Evolutionary conservation across 2,329 filamentous ascomycete species (phyloP).

Genomic region (Didymella pinodella): DNA sequence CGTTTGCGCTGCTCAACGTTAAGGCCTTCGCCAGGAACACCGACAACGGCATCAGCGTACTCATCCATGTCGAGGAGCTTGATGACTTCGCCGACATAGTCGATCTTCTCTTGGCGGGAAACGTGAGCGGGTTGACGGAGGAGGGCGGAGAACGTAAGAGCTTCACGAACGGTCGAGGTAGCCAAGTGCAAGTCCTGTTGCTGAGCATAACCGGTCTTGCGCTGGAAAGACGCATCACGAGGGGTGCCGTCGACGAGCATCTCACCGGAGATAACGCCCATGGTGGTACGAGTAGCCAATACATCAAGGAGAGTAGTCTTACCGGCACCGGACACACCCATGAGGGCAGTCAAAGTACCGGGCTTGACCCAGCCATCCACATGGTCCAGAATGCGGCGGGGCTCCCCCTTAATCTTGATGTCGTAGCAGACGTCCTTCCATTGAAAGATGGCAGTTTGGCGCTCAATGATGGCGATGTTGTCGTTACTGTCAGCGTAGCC

Average conservation of each 20-base stretch:
- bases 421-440: constrained; percentile 84
- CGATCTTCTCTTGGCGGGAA: constrained; percentile 78
- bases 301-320: constrained; percentile 92
- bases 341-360: constrained; percentile 82
- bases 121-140: constrained; percentile 82
- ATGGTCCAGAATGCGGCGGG: constrained; percentile 79
- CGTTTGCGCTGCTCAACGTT: constrained; percentile 73
- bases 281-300: constrained; percentile 82
- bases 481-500: constrained; percentile 49
- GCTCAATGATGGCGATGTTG: constrained; percentile 59
- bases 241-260: constrained; percentile 82
- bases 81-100: constrained; percentile 90
- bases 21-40: constrained; percentile 84
- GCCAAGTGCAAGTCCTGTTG: constrained; percentile 90
- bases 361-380: constrained; percentile 95
- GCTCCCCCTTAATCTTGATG: constrained; percentile 80
- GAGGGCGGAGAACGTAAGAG: constrained; percentile 83
- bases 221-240: constrained; percentile 83
- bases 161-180: constrained; percentile 87
- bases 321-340: constrained; percentile 92
- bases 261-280: constrained; percentile 86
- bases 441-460: constrained; percentile 80
- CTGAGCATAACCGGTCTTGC: constrained; percentile 90
- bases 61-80: constrained; percentile 88
- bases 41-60: constrained; percentile 89